phyloP scores from a whole-genome alignment of 805 yeast genomes.

The Sugiyamaella qingdaonensis region DNA sequence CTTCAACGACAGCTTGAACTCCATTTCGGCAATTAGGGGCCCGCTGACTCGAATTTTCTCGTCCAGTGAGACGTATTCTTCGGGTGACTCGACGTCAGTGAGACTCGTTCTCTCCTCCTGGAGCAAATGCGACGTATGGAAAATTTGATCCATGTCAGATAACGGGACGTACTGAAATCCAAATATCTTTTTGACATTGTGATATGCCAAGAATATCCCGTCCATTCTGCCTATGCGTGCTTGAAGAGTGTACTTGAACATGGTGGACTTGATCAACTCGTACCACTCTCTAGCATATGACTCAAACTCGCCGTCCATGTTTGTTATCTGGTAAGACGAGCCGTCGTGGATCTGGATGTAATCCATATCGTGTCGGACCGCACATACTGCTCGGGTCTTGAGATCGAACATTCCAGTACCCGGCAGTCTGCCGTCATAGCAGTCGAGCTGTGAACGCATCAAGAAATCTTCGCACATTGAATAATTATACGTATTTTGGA shows the following conservation, averaged over 20 bases:
- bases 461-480: constrained; percentile 63
- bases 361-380: constrained; percentile 73
- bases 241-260: constrained; percentile 82
- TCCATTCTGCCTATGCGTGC: constrained; percentile 97
- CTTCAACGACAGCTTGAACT: constrained; percentile 57
- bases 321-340: constrained; percentile 63
- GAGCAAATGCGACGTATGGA: constrained; percentile 37
- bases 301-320: constrained; percentile 61
- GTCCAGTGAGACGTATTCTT: constrained; percentile 12
- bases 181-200: constrained; percentile 71
- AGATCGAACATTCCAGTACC: constrained; percentile 90
- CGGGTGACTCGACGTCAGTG: neutral
- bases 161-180: constrained; percentile 89
- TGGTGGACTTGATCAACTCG: constrained; percentile 70
- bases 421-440: constrained; percentile 69
- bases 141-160: constrained; percentile 59
- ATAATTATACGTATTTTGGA: constrained; percentile 58
- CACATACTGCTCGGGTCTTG: constrained; percentile 86
- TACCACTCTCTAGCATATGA: constrained; percentile 77
- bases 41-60: constrained; percentile 33
- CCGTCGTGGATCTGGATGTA: constrained; percentile 54
- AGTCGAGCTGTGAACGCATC: constrained; percentile 88
- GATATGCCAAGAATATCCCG: constrained; percentile 90
- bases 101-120: neutral
- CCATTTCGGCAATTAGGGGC: constrained; percentile 56